Conservation (phyloP, 352 stramenopile species). For the Phytopythium delawarense region DNA sequence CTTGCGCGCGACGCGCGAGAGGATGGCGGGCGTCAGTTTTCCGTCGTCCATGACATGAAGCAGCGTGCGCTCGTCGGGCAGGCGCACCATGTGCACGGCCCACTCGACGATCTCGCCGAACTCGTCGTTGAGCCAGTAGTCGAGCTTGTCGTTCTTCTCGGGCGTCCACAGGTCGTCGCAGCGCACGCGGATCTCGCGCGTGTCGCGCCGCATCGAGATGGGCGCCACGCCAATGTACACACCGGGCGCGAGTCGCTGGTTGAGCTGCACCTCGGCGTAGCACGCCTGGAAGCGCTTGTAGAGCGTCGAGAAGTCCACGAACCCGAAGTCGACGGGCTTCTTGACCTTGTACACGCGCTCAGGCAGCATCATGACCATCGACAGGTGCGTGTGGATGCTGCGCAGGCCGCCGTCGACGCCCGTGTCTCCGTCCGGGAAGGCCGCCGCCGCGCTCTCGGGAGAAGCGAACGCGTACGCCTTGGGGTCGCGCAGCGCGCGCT, state of each 20-base stretch:
- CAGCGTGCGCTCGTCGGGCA: slow-evolving; percentile 53
- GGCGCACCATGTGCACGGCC: slow-evolving; percentile 67
- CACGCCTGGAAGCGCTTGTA: slow-evolving; percentile 72
- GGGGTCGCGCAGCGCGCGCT: slow-evolving; percentile 30
- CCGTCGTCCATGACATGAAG: slow-evolving; percentile 31
- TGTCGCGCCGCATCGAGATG: slow-evolving; percentile 56
- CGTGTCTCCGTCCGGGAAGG: slow-evolving; percentile 12
- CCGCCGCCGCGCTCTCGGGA: slow-evolving; percentile 10
- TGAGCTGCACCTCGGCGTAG: slow-evolving; percentile 67
- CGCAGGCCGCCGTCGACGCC: slow-evolving; percentile 11
- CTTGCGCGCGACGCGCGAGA: slow-evolving; percentile 36
- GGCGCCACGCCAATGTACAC: slow-evolving; percentile 67
- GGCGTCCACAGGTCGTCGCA: slow-evolving; percentile 66
- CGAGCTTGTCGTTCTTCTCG: slow-evolving; percentile 50
- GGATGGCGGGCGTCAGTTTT: slow-evolving; percentile 25
- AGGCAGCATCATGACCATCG: slow-evolving; percentile 59
- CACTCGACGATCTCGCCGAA: slow-evolving; percentile 74
- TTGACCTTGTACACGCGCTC: slow-evolving; percentile 73
- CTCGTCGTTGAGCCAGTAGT: slow-evolving; percentile 64
- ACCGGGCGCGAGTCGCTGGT: slow-evolving; percentile 56
- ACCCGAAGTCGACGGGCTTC: slow-evolving; percentile 70
- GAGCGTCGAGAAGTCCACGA: slow-evolving; percentile 68
- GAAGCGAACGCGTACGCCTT: slow-evolving; percentile 27
- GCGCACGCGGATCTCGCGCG: slow-evolving; percentile 44
- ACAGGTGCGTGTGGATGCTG: slow-evolving; percentile 72